Percentiles rank a stretch among this genome's conserved stretches.
These are phyloP conservation scores for Orbilia javanica DNA, from an alignment of 2,329 filamentous ascomycete species.

Conservation along the genomic window DNA sequence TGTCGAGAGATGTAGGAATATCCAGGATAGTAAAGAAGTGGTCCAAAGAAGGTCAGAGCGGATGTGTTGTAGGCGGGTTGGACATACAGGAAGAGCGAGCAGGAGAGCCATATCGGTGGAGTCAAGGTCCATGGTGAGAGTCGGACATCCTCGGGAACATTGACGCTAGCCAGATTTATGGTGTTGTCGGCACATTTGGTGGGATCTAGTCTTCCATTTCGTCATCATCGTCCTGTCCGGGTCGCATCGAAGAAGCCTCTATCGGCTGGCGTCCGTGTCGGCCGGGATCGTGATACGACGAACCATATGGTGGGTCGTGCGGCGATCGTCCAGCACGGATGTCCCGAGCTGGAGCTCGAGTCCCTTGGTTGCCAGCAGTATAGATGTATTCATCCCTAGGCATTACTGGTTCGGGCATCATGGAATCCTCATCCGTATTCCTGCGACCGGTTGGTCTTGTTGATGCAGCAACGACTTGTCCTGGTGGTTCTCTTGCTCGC, in stretches of 20 bases:
- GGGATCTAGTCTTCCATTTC: conserved; percentile 51
- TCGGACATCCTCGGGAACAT: neutral
- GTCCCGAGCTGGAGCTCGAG: conserved; percentile 38
- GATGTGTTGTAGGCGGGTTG: conserved; percentile 14
- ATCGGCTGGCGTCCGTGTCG: conserved; percentile 40
- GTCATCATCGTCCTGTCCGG: conserved; percentile 40
- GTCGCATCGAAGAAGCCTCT: conserved; percentile 44
- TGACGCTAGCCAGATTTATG: conserved; percentile 5
- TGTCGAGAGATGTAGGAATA: conserved; percentile 13
- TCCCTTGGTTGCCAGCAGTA: conserved; percentile 26
- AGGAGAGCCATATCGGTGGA: conserved; percentile 4
- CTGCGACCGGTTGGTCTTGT: conserved; percentile 40
- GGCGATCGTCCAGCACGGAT: conserved; percentile 50
- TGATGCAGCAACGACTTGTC: neutral
- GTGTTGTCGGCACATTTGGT: neutral
- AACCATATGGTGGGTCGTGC: conserved; percentile 39
- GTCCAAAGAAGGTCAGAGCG: neutral
- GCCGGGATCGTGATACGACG: conserved; percentile 35
- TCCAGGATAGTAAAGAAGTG: conserved; percentile 23
- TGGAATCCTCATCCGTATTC: conserved; percentile 43
- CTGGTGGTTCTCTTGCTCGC: conserved; percentile 40
- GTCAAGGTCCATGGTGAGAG: conserved; percentile 1
- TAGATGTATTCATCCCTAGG: conserved; percentile 52
- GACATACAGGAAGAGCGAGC: conserved; percentile 12
- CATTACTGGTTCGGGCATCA: conserved; percentile 40